Percentiles rank a stretch among this genome's conserved stretches.
Evolutionary conservation across 208 protist genomes (phyloP).

Genomic region (Sergeia podlipaevii): DNA sequence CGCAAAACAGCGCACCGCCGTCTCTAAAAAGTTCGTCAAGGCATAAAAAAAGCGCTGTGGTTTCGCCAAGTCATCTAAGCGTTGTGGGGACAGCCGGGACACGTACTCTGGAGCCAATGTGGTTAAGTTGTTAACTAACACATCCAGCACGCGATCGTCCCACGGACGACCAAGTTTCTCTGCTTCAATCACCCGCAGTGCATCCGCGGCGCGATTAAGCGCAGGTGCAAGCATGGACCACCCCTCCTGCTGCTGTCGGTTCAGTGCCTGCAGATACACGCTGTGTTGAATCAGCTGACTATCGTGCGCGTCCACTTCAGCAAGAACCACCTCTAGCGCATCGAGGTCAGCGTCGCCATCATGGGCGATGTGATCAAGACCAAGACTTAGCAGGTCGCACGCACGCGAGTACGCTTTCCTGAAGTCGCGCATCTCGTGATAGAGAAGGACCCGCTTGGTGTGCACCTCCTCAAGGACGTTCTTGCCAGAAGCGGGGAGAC

Average conservation of each 20-base stretch:
- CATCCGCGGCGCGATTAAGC: slow-evolving; percentile 23
- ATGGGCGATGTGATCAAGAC: slow-evolving; percentile 39
- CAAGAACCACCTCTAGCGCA: slow-evolving; percentile 39
- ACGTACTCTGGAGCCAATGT: slow-evolving; percentile 30
- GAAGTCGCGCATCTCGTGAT: slow-evolving; percentile 26
- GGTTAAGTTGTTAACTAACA: slow-evolving; percentile 33
- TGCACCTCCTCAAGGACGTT: slow-evolving; percentile 26
- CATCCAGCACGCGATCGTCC: slow-evolving; percentile 38
- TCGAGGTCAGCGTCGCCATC: slow-evolving; percentile 30
- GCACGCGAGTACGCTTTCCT: slow-evolving; percentile 16
- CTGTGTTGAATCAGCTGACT: slow-evolving; percentile 32
- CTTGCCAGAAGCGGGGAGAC: slow-evolving; percentile 6
- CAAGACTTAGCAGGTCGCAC: slow-evolving; percentile 18
- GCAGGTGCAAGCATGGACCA: slow-evolving; percentile 45
- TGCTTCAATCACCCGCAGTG: slow-evolving; percentile 45
- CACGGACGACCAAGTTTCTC: slow-evolving; percentile 62
- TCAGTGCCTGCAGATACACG: slow-evolving; percentile 37
- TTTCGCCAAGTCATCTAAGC: slow-evolving; percentile 48
- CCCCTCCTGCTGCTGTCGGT: slow-evolving; percentile 32
- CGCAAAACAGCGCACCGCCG: slow-evolving; percentile 39
- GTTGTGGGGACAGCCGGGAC: slow-evolving; percentile 52
- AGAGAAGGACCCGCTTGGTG: slow-evolving; percentile 25
- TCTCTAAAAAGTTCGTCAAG: slow-evolving; percentile 53
- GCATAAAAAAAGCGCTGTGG: slow-evolving; percentile 70
- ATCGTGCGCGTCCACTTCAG: slow-evolving; percentile 51